These are phyloP conservation scores for Candida awuae DNA, from an alignment of 805 yeast species.

Conservation along the genomic window DNA sequence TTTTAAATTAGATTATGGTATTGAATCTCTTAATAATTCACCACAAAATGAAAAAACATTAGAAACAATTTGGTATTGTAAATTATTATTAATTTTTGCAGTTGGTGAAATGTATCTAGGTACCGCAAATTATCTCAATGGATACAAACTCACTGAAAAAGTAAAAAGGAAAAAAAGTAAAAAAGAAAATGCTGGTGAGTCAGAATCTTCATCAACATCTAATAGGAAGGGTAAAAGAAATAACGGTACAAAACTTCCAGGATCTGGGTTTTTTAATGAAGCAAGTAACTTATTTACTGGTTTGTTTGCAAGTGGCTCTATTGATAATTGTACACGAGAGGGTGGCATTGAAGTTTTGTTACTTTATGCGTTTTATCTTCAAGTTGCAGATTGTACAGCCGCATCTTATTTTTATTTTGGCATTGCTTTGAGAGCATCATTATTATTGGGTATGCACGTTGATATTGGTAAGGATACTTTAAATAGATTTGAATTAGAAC, in stretches of 20 bases:
- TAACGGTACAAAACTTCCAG: slow-evolving; percentile 49
- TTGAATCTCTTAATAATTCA: slow-evolving; percentile 18
- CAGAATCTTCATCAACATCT: neutral
- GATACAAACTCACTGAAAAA: slow-evolving; percentile 30
- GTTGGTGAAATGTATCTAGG: slow-evolving; percentile 80
- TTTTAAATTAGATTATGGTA: slow-evolving; percentile 26
- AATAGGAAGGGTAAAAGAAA: neutral
- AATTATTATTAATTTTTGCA: slow-evolving; percentile 63
- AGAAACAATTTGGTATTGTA: slow-evolving; percentile 78
- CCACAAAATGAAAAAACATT: slow-evolving; percentile 45
- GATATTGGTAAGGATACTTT: slow-evolving; percentile 63
- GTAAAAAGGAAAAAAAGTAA: slow-evolving; percentile 19
- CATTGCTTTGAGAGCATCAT: slow-evolving; percentile 61
- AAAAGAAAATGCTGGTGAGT: neutral
- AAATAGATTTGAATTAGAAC: slow-evolving; percentile 47
- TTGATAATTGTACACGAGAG: slow-evolving; percentile 67
- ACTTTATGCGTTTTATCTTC: slow-evolving; percentile 69
- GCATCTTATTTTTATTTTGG: slow-evolving; percentile 79
- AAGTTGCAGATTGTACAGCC: slow-evolving; percentile 78
- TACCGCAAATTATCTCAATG: slow-evolving; percentile 57
- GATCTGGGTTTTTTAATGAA: slow-evolving; percentile 69
- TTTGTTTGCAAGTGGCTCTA: slow-evolving; percentile 69
- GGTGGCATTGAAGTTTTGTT: slow-evolving; percentile 74
- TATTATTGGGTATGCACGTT: slow-evolving; percentile 73
- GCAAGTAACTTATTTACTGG: slow-evolving; percentile 77